These are phyloP conservation scores for Fusarium bactridioides DNA, from an alignment of 2,329 filamentous ascomycete genomes.

Conservation along the genomic window DNA sequence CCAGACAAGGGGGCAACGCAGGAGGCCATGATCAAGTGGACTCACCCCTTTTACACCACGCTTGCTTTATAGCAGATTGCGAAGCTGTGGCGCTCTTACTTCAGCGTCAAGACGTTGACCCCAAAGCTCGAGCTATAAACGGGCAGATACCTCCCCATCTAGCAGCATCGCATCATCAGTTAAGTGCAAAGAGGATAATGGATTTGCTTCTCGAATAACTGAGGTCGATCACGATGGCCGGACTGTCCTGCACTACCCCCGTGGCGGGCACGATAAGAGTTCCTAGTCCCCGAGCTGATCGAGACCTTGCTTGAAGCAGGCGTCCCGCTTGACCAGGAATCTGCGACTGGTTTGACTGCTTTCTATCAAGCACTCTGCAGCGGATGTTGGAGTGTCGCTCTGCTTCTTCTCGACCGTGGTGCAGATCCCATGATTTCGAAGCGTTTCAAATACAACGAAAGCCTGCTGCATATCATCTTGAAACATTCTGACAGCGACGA, in stretches of 20 bases:
- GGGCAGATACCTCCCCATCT: conserved; percentile 13
- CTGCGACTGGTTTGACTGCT: not conserved
- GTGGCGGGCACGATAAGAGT: not conserved
- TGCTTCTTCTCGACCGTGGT: not conserved
- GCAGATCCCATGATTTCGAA: conserved; percentile 9
- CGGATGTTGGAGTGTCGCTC: not conserved
- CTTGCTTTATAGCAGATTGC: not conserved
- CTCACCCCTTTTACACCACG: not conserved
- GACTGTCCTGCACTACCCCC: conserved; percentile 1
- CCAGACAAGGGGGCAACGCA: not conserved
- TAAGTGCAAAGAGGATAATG: not conserved
- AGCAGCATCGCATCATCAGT: not conserved
- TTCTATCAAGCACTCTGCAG: not conserved
- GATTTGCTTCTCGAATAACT: not conserved
- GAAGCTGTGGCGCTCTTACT: conserved; percentile 1
- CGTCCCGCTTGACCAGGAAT: not conserved
- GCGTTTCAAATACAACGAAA: not conserved
- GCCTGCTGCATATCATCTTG: conserved; percentile 12
- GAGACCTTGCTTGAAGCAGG: not conserved
- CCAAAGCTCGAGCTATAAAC: not conserved
- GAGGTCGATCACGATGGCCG: not conserved
- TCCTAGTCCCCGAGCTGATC: not conserved
- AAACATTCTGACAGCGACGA: not conserved
- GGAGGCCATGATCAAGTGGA: not conserved
- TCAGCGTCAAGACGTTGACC: not conserved